These are phyloP conservation scores for Colletotrichum sojae DNA, from an alignment of 2,329 filamentous ascomycete genomes.

Conservation along the genomic window DNA sequence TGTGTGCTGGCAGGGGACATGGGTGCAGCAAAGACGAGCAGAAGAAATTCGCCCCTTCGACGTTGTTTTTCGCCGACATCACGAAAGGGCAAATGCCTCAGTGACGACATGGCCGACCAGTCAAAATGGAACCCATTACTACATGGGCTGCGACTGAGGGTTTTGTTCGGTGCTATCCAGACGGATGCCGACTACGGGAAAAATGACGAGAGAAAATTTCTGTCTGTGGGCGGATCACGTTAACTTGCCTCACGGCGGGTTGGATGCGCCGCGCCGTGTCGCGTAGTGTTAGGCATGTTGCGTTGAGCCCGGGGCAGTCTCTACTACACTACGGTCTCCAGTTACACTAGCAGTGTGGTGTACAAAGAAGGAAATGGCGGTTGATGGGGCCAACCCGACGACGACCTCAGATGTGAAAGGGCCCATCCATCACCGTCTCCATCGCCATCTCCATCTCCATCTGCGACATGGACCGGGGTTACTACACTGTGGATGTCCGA, in stretches of 20 bases:
- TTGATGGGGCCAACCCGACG: neutral
- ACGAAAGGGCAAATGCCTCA: conserved; percentile 36
- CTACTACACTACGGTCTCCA: too few relatives aligned
- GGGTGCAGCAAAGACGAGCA: neutral
- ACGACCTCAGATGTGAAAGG: neutral
- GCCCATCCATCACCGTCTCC: conserved; percentile 3
- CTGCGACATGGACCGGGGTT: conserved; percentile 26
- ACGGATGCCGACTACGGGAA: conserved; percentile 18
- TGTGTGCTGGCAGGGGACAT: conserved; percentile 24
- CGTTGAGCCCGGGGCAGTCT: too few relatives aligned
- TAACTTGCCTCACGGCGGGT: conserved; percentile 4
- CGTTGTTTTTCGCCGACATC: conserved; percentile 20
- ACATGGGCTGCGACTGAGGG: conserved; percentile 17
- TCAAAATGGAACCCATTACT: conserved; percentile 28
- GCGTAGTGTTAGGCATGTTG: neutral
- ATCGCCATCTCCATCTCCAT: conserved; percentile 19
- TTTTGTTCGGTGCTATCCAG: conserved; percentile 23
- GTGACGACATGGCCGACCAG: conserved; percentile 33
- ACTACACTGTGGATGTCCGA: conserved; percentile 10
- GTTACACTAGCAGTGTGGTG: too few relatives aligned
- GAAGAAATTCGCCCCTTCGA: conserved; percentile 13
- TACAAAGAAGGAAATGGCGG: too few relatives aligned
- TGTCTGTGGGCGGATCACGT: conserved; percentile 3
- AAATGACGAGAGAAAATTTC: conserved; percentile 2
- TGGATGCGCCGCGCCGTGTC: neutral